Base-by-base conservation (phyloP, 805 yeast genomes). In the Brettanomyces nanus region DNA sequence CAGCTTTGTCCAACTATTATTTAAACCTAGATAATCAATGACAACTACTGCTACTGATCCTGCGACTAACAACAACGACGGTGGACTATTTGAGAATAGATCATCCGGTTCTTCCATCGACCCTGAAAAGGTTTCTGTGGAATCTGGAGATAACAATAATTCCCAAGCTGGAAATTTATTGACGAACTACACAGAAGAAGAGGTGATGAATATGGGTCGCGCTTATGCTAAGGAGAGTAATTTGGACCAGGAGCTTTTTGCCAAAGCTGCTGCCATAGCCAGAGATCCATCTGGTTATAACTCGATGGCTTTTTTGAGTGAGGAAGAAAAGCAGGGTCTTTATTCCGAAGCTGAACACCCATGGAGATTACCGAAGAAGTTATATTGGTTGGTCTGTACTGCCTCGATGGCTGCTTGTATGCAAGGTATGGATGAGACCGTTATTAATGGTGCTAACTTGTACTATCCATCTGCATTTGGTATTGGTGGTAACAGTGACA, bases 361-460 rank as follows among this genome's bases (percentile, higher is more conserved):
- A 14, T 73, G 69, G 75, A 56, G 54, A 28, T 37, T 71, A 19
- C 76, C 63, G 18, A 45, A 49, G 9, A 73, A 68, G 41, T 62
- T 80, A 47, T 55, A 71, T 43, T 73, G 64, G 42, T 73, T 80
- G 39, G 74, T 80, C 38, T 68, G 77, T 11, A 69, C 78, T 46
- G 77, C 81, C 13, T 79, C 86, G 1, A 69, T 80, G 73, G 81
- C 84, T 37, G 89, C 87, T 17, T 83, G 83, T 17, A 81, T 80
- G 29, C 86, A 80, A 56, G 87, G 89, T 56, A 80, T 81, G 79
- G 87, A 81, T 59, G 85, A 81, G 56, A 65, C 84, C 4, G 85
- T 81, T 18, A 73, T 80, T 42, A 80, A 79, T 48, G 89, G 89
- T 46, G 87, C 87, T 6, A 66, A 72, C 38, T 57, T 80, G 37